Evolutionary conservation across 2,329 filamentous ascomycete species (phyloP).

Genomic region (Colletotrichum gigasporum): DNA sequence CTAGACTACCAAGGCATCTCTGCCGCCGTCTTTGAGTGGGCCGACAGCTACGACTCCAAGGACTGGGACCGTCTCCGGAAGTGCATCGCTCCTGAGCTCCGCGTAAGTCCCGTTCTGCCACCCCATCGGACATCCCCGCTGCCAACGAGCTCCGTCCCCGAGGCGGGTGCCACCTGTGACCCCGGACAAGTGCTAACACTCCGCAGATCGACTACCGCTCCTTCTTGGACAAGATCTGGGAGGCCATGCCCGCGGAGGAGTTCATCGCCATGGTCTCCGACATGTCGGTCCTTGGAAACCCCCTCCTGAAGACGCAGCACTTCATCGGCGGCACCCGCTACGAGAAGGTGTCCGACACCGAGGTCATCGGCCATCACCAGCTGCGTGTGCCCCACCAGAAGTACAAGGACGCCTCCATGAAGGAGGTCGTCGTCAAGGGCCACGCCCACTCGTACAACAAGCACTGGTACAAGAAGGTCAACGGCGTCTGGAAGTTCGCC

Average conservation of each 20-base stretch:
- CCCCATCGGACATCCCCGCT: slow-evolving; percentile 62
- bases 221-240: slow-evolving; percentile 69
- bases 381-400: slow-evolving; percentile 70
- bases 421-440: slow-evolving; percentile 64
- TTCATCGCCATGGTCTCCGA: slow-evolving; percentile 69
- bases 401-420: slow-evolving; percentile 60
- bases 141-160: too few relatives aligned
- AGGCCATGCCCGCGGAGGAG: slow-evolving; percentile 68
- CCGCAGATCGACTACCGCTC: slow-evolving; percentile 75
- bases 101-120: slow-evolving; percentile 61
- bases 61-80: slow-evolving; percentile 67
- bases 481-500: slow-evolving; percentile 71
- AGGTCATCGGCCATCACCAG: slow-evolving; percentile 69
- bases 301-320: slow-evolving; percentile 71
- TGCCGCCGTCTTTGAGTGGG: slow-evolving; percentile 67
- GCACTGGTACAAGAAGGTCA: slow-evolving; percentile 66
- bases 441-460: slow-evolving; percentile 67
- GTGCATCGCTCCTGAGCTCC: slow-evolving; percentile 59
- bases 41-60: slow-evolving; percentile 73
- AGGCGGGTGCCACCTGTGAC: too few relatives aligned
- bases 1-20: slow-evolving; percentile 60
- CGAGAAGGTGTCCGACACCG: slow-evolving; percentile 65
- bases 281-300: slow-evolving; percentile 67
- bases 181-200: slow-evolving; percentile 45
- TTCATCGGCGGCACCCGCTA: slow-evolving; percentile 69